Evolutionary conservation across 331 rosid genomes (phyloP).

Genomic region (Arachis monticola): DNA sequence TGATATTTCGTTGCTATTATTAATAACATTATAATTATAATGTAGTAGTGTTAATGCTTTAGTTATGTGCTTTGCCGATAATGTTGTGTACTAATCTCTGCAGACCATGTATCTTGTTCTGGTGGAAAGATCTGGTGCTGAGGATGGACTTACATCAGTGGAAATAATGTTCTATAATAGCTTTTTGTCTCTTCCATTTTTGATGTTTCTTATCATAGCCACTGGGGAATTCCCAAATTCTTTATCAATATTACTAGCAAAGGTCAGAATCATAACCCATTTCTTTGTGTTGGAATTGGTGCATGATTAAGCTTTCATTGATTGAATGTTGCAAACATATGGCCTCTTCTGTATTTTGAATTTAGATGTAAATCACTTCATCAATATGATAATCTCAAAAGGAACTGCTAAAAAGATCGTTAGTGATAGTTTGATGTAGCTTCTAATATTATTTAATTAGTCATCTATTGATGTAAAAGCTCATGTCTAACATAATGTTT

Average conservation of each 20-base stretch:
- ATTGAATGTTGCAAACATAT: not conserved
- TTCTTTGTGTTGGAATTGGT: conserved; percentile 32
- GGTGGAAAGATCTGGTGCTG: conserved; percentile 97
- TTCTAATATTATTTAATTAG: no score
- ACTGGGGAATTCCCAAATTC: conserved; percentile 93
- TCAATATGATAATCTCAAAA: no score
- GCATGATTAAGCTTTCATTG: conserved; percentile 14
- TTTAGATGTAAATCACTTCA: no score
- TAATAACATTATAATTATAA: not conserved
- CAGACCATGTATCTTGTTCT: conserved; percentile 98
- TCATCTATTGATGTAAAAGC: not conserved
- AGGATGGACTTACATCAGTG: conserved; percentile 86
- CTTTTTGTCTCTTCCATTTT: conserved; percentile 88
- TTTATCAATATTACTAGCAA: conserved; percentile 68
- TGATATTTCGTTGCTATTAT: conserved; percentile 23
- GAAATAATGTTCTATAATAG: conserved; percentile 98
- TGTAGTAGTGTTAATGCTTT: conserved; percentile 22
- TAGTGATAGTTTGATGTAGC: no score
- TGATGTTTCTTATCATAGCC: conserved; percentile 82
- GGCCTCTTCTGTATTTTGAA: no score
- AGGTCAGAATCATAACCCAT: conserved; percentile 60
- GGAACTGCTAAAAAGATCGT: no score
- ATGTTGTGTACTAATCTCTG: conserved; percentile 35
- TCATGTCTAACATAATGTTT: conserved; percentile 33
- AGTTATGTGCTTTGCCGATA: conserved; percentile 35